These are phyloP conservation scores for Fomitopsis pinicola DNA, from an alignment of 1,284 basidiomycete species.

Conservation along the genomic window DNA sequence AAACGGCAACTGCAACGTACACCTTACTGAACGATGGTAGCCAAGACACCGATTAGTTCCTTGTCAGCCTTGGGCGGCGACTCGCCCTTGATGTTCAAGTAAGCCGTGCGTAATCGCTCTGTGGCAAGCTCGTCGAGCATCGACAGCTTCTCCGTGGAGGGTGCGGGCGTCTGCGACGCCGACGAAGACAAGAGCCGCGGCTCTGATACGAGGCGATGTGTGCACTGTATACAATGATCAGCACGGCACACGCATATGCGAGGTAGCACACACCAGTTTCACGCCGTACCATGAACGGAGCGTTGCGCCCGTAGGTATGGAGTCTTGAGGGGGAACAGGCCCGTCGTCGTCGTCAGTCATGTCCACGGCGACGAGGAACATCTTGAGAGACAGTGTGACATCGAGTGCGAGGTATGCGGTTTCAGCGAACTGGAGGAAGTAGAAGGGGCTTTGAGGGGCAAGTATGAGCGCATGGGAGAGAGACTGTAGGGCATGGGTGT, in stretches of 20 bases:
- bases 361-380: slow-evolving; percentile 79
- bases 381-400: slow-evolving; percentile 75
- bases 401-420: slow-evolving; percentile 80
- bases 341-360: slow-evolving; percentile 68
- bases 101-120: slow-evolving; percentile 59
- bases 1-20: no score
- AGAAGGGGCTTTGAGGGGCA: slow-evolving; percentile 82
- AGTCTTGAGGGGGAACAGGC: slow-evolving; percentile 34
- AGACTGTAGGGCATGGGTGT: slow-evolving; percentile 64
- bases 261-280: slow-evolving; percentile 60
- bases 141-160: slow-evolving; percentile 50
- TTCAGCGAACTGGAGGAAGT: slow-evolving; percentile 81
- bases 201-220: slow-evolving; percentile 46
- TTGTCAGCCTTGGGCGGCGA: slow-evolving; percentile 23
- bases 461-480: slow-evolving; percentile 81
- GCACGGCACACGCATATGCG: neutral
- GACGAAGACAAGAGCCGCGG: slow-evolving; percentile 35
- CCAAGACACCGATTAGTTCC: slow-evolving; percentile 21
- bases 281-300: slow-evolving; percentile 84
- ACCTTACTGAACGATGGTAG: slow-evolving; percentile 20
- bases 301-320: slow-evolving; percentile 51
- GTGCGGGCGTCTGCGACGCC: slow-evolving; percentile 51
- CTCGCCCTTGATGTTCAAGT: slow-evolving; percentile 31
- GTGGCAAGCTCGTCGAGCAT: slow-evolving; percentile 62
- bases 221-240: slow-evolving; percentile 39